A percentile compares a stretch with the other conserved stretches of the same genome.
Conservation (phyloP, 2,329 filamentous ascomycete genomes). For the Cladophialophora exuberans region DNA sequence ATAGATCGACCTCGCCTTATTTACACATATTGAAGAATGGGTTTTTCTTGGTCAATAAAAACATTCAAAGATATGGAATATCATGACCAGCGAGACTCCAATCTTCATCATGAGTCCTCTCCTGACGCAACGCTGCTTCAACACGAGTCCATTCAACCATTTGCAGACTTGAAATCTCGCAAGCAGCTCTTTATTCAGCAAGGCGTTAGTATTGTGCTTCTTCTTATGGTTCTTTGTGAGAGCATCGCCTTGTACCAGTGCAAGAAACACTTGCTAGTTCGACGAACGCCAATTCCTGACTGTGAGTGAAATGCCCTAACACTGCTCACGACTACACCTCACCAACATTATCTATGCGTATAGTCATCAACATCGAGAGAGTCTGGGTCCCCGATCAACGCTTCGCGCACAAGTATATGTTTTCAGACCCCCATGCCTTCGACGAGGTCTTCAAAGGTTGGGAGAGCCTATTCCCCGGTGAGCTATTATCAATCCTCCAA, state of each 20-base stretch:
- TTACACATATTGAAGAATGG: too few species aligned
- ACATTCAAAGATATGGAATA: neutral
- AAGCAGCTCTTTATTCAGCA: neutral
- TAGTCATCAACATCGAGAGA: conserved; percentile 1
- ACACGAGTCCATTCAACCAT: neutral
- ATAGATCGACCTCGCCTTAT: too few species aligned
- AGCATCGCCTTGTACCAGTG: neutral
- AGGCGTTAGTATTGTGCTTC: neutral
- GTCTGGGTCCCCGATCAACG: conserved; percentile 3
- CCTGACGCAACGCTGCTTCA: neutral
- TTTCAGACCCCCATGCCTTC: conserved; percentile 1
- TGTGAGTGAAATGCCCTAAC: neutral
- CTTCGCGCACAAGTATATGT: conserved; percentile 6
- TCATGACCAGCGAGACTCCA: neutral
- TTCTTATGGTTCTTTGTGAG: neutral
- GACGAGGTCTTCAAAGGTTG: neutral
- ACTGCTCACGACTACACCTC: neutral
- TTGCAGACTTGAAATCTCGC: neutral
- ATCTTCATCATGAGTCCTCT: neutral
- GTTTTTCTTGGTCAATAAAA: neutral
- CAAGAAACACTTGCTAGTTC: conserved; percentile 5
- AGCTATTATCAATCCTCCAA: neutral
- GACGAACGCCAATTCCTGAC: neutral
- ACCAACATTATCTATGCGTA: neutral
- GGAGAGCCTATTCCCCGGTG: neutral